Evolutionary conservation across 352 stramenopile genomes (phyloP), one percentile per base, ranked within the genome.

Genomic region (Globisporangium takayamanum): DNA sequence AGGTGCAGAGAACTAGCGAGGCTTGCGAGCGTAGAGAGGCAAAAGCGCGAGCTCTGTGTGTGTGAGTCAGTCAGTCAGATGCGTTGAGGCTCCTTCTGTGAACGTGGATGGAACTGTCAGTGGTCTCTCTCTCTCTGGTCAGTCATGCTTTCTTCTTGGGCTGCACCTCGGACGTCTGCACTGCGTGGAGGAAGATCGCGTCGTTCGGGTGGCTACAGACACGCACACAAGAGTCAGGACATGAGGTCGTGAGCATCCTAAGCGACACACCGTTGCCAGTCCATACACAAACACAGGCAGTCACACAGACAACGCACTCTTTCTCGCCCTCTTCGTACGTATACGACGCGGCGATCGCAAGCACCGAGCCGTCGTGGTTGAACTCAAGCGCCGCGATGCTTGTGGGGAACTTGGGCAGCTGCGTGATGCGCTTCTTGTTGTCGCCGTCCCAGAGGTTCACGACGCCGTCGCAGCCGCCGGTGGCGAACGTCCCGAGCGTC

Each of bases 251-350:
- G 3, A 39, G 33, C 33, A 8, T 11, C 33, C 8, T 7, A 33
- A 30, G n/a, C 47, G 25, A n/a, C 16, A 0, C 22, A 14, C 45
- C 30, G 20, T 12, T 28, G n/a, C 8, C 28, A 33, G 28, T 33
- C 28, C 28, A 3, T 2, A 46, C 2, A 8, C 3, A 3, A 1
- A 39, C 4, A 39, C 33, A 44, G 5, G 3, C 2, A 8, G 33
- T 7, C 6, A 39, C 4, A 39, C 33, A 44, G 5, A 2, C 2
- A 44, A 80, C 80, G 57, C 74, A 91, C 87, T 98, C 94, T 67
- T 97, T 96, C 63, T 98, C 95, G 30, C 97, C 97, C 67, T 98
- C 87, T 74, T 99, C 96, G 74, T 97, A 99, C 4, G 95, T 98
- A 79, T 99, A 99, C 28, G 88, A 98, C 51, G 87, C 80, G 0